These are phyloP conservation scores for Hyphodiscus sp. DNA, from an alignment of 2,329 filamentous ascomycete species.

Conservation along the genomic window DNA sequence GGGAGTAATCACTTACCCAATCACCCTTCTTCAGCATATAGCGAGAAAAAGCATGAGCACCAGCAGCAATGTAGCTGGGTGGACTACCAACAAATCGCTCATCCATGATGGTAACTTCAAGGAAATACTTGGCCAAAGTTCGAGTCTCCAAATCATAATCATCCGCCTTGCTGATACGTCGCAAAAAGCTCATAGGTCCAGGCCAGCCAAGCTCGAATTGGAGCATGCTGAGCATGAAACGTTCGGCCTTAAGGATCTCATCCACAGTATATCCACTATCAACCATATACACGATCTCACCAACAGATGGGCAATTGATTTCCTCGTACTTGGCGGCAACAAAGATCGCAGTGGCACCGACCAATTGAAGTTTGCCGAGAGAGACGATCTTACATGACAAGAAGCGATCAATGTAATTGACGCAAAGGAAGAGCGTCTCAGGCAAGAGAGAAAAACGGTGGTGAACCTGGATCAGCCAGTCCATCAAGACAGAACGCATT, in stretches of 20 bases:
- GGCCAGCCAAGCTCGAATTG: slow-evolving; percentile 95
- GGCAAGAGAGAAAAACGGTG: slow-evolving; percentile 83
- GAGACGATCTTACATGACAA: slow-evolving; percentile 92
- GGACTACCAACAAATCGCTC: slow-evolving; percentile 90
- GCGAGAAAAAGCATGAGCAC: slow-evolving; percentile 85
- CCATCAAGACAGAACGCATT: slow-evolving; percentile 95
- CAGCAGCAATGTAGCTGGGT: slow-evolving; percentile 85
- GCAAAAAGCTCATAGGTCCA: slow-evolving; percentile 97
- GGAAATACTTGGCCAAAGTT: slow-evolving; percentile 94
- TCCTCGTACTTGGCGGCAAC: slow-evolving; percentile 98
- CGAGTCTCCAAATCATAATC: slow-evolving; percentile 95
- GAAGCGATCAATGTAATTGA: slow-evolving; percentile 97
- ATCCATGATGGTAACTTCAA: slow-evolving; percentile 96
- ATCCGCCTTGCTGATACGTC: slow-evolving; percentile 95
- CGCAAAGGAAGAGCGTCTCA: slow-evolving; percentile 88
- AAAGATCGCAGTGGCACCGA: slow-evolving; percentile 91
- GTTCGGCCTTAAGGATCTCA: slow-evolving; percentile 93
- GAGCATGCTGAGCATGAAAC: slow-evolving; percentile 97
- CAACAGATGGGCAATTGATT: slow-evolving; percentile 92
- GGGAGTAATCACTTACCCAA: slow-evolving; percentile 65
- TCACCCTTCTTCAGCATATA: slow-evolving; percentile 84
- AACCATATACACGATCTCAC: slow-evolving; percentile 98
- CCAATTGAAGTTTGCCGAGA: slow-evolving; percentile 87
- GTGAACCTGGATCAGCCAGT: slow-evolving; percentile 97
- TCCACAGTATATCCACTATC: slow-evolving; percentile 83